Evolutionary conservation across 495 filamentous ascomycete genomes (phyloP).

Genomic region (Filosporella fistucella): DNA sequence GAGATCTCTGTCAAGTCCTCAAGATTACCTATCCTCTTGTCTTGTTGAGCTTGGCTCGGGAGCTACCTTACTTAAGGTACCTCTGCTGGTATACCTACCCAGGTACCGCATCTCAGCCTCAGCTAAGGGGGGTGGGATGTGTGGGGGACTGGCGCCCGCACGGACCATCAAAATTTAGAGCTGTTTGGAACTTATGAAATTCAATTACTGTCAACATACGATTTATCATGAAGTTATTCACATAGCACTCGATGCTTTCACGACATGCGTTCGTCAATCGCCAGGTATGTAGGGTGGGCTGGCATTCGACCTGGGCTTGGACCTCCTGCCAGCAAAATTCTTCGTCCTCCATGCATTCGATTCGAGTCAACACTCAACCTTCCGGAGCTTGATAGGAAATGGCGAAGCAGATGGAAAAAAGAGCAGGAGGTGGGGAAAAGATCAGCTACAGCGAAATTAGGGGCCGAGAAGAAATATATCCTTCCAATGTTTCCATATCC

Average conservation of each 20-base stretch:
- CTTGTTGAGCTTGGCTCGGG: too few relatives aligned
- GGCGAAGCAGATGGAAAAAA: slow-evolving; percentile 55
- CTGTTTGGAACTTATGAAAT: too few relatives aligned
- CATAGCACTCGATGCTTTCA: slow-evolving; percentile 14
- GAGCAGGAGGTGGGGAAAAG: slow-evolving; percentile 11
- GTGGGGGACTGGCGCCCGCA: too few relatives aligned
- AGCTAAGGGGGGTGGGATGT: too few relatives aligned
- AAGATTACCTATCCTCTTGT: too few relatives aligned
- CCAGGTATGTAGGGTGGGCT: not conserved
- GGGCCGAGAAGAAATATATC: slow-evolving; percentile 68
- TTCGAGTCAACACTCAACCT: slow-evolving; percentile 49
- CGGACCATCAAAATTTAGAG: too few relatives aligned
- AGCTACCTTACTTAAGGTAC: too few relatives aligned
- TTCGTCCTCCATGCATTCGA: not conserved
- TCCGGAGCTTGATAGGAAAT: slow-evolving; percentile 66
- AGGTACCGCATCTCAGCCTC: too few relatives aligned
- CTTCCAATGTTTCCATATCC: slow-evolving; percentile 94
- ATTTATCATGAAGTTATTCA: slow-evolving; percentile 15
- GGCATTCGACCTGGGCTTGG: not conserved
- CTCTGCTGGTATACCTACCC: too few relatives aligned
- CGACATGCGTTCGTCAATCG: slow-evolving; percentile 1
- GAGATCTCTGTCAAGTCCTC: too few relatives aligned
- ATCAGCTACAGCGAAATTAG: slow-evolving; percentile 1
- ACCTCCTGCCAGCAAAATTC: not conserved
- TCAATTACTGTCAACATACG: too few relatives aligned